Conservation (phyloP, 441 rosid genomes). For the Adansonia grandidieri region DNA sequence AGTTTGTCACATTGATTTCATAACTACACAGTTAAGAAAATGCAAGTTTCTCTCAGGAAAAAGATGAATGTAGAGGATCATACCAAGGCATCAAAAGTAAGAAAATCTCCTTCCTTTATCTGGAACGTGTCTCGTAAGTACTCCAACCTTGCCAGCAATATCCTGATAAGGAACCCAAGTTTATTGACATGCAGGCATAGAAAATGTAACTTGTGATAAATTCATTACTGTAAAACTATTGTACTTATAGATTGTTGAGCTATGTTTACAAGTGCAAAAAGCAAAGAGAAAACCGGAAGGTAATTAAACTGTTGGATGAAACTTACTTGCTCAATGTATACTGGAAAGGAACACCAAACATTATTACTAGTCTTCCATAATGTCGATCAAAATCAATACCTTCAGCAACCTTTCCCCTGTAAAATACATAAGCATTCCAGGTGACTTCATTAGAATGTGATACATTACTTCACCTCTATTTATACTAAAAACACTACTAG, state of each 20-base stretch:
- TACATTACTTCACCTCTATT: not conserved
- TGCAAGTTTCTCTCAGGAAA: conserved; percentile 10
- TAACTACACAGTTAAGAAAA: conserved; percentile 10
- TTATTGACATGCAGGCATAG: conserved; percentile 24
- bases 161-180: conserved; percentile 49
- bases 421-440: conserved; percentile 23
- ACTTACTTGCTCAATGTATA: conserved; percentile 94
- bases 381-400: conserved; percentile 99
- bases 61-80: conserved; percentile 29
- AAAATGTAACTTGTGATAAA: not conserved
- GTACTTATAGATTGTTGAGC: not conserved
- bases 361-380: conserved; percentile 91
- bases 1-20: conserved; percentile 23
- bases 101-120: conserved; percentile 96
- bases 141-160: conserved; percentile 85
- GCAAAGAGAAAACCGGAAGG: not conserved
- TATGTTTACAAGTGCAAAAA: conserved; percentile 14
- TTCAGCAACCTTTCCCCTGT: conserved; percentile 98
- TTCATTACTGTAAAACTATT: not conserved
- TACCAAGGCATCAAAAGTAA: conserved; percentile 97
- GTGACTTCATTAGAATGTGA: not conserved
- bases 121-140: conserved; percentile 90
- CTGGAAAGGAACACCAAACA: conserved; percentile 95
- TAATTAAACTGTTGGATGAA: conserved; percentile 6
- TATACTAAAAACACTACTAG: not conserved